Evolutionary conservation across 352 stramenopile genomes (phyloP), one percentile per base, ranked within the genome.

Genomic region (Phytophthora idaei): DNA sequence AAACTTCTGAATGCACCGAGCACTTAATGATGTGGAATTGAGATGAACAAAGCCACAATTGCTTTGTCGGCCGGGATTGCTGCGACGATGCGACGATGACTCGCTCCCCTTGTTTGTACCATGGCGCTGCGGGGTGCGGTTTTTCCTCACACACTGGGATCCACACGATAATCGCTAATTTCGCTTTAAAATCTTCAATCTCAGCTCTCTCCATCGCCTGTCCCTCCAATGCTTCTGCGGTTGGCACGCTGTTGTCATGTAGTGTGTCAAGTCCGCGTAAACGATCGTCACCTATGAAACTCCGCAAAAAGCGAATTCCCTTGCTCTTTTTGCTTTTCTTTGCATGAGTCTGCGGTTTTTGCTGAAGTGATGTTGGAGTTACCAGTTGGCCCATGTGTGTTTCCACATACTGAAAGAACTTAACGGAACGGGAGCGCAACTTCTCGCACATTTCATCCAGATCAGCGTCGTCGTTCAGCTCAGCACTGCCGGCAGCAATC

Each of bases 391-490:
- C 75, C 44, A 90, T 81, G 32, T 89, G 78, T 2, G 69, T 42
- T 58, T 92, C 80, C n/a, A 92, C 48, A 45, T 92, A 90, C 45
- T 85, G 81, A 29, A 90, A 82, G 57, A 92, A 82, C 34, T 81
- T 80, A 1, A 67, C 53, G 0, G 83, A 75, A 42, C 81, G 80
- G 3, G 48, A 57, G 17, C 64, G 74, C 44, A 92, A 51, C 45
- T 73, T 61, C 0, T 64, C 32, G 14, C 46, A 63, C 39, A 66
- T 73, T 32, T 72, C 48, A 32, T 65, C 56, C 5, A 73, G 49
- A 15, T 65, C 46, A 50, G 10, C 31, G 55, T 69, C 41, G 34
- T 70, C 34, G 5, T 31, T 55, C 32, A 49, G 15, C 15, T n/a
- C 44, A 57, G 36, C 31, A 42, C 57, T 55, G 36, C 29, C 63